Evolutionary conservation across 106 monocot species (phyloP), one percentile per base, ranked within the genome.

Genomic region (Chionographis japonica): DNA sequence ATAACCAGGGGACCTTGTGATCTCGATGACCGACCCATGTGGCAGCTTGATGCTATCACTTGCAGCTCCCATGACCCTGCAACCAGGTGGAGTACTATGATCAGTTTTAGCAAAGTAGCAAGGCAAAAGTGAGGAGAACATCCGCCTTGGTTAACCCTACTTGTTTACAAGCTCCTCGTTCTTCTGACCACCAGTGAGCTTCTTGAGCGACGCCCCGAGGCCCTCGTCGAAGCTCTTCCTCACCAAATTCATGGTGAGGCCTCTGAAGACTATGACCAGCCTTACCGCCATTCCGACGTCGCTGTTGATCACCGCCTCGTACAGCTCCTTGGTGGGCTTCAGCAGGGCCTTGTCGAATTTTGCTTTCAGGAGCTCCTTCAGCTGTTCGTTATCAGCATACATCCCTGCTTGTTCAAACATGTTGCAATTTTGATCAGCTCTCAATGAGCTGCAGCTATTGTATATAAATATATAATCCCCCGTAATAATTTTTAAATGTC

Each of bases 211-310:
- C 10, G 17, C 81, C 0, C 88, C 81, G 4, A 89, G 61, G 12
- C 81, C 81, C 19, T 89, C 84, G 49, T 82, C 81, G 12, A 89
- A 85, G 78, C 70, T 84, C 58, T 79, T 89, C 50, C 78, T 78
- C 8, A 85, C 76, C 65, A 76, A 62, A 71, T 62, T 77, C 85
- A 89, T 79, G 41, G 65, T 81, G 56, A 89, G 75, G 2, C 43
- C 63, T 51, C 69, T 50, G 50, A 89, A 81, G 16, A 82, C 81
- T 35, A 89, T 85, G 8, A 85, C 78, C 62, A 89, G 40, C 69
- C 81, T 85, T 19, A 82, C 75, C 53, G 42, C 70, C 72, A 85
- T 43, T 6, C 57, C 66, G 4, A 79, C 68, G 37, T 84, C 88
- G 12, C 52, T 72, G 41, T 84, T 50, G 36, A 89, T 89, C 66